Conservation (phyloP, 305 asterid species). For the Rubia balearica region DNA sequence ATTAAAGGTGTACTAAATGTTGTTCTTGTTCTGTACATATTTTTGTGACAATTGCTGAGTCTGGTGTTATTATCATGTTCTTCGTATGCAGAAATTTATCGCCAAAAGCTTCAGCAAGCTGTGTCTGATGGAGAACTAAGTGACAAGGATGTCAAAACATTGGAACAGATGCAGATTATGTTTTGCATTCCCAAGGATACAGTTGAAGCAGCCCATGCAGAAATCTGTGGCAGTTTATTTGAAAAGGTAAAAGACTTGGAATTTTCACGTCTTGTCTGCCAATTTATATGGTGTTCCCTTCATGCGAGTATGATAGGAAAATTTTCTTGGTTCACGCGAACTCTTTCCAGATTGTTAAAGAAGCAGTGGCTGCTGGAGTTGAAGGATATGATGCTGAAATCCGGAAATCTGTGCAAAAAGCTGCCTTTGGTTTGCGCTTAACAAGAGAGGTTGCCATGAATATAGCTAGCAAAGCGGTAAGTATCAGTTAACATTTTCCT, state of each 20-base stretch:
- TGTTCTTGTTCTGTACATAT: background rate
- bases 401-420: constrained; percentile 69
- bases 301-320: constrained; percentile 16
- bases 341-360: constrained; percentile 62
- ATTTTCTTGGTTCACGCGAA: constrained; percentile 5
- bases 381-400: constrained; percentile 75
- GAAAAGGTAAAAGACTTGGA: constrained; percentile 58
- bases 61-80: constrained; percentile 4
- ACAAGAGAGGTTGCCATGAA: constrained; percentile 84
- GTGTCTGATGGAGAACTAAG: constrained; percentile 80
- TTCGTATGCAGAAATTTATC: constrained; percentile 56
- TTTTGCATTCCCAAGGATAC: constrained; percentile 88
- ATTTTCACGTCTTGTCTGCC: background rate
- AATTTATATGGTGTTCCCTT: background rate
- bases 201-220: constrained; percentile 85
- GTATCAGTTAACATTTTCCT: constrained; percentile 22
- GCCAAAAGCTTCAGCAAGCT: constrained; percentile 76
- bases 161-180: constrained; percentile 82
- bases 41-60: background rate
- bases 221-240: constrained; percentile 87
- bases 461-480: constrained; percentile 87
- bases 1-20: background rate
- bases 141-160: constrained; percentile 67
- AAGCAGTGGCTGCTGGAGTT: constrained; percentile 71
- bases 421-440: constrained; percentile 90